Evolutionary conservation across 1,139 yeast species (phyloP).

Genomic region (Schizosaccharomyces versatilis): DNA sequence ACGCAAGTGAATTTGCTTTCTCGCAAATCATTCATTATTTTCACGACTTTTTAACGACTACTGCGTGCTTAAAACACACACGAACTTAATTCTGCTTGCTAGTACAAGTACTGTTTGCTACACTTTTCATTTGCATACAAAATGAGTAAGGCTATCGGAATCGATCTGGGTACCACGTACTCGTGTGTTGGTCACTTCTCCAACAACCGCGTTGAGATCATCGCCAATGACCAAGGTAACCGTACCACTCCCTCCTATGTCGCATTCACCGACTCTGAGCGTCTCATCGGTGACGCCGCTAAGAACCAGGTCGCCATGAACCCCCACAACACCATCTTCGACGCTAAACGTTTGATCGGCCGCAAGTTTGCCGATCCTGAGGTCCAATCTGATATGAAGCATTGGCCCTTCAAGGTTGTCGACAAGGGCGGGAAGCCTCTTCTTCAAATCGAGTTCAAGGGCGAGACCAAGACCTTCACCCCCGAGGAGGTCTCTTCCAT

Average conservation of each 20-base stretch:
- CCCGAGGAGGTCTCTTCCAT: conserved; percentile 91
- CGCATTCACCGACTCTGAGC: conserved; percentile 87
- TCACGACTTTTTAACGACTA: no score
- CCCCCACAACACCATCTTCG: conserved; percentile 89
- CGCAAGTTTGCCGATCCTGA: conserved; percentile 73
- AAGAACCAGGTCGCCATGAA: conserved; percentile 96
- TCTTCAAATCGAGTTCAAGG: conserved; percentile 82
- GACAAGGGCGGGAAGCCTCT: conserved; percentile 71
- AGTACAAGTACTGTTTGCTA: no score
- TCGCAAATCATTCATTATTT: no score
- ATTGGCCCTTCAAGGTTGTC: conserved; percentile 88
- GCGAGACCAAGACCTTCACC: conserved; percentile 76
- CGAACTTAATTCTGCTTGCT: no score
- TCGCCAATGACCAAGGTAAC: conserved; percentile 89
- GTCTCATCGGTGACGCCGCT: conserved; percentile 96
- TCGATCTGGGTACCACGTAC: conserved; percentile 75
- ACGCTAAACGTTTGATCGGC: conserved; percentile 91
- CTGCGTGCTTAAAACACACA: no score
- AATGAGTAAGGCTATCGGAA: conserved; percentile 27
- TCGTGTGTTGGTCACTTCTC: conserved; percentile 65
- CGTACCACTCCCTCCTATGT: conserved; percentile 94
- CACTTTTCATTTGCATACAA: not conserved
- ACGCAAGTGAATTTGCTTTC: no score
- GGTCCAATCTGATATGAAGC: conserved; percentile 79
- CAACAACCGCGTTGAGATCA: conserved; percentile 73